Percentiles rank a stretch among this genome's conserved stretches.
phyloP scores from a whole-genome alignment of 108 stramenopile species.

The Cyclotella choctawhatcheeana region DNA sequence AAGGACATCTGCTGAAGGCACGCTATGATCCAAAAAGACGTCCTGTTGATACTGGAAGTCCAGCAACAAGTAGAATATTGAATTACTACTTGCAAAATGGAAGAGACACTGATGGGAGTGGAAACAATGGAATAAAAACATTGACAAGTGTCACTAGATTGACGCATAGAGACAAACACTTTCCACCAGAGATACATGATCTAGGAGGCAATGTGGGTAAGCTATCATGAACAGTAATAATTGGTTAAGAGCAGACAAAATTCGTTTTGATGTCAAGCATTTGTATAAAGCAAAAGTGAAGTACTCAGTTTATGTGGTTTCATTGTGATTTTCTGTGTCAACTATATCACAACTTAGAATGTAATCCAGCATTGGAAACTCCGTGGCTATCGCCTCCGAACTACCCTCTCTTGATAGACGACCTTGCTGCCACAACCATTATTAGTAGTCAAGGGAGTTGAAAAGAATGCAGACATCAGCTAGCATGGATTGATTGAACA shows the following conservation, averaged over 20 bases:
- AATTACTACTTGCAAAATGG: constrained; percentile 87
- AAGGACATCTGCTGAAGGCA: constrained; percentile 71
- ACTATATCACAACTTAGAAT: constrained; percentile 58
- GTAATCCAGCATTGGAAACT: constrained; percentile 65
- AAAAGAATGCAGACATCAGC: too few relatives aligned
- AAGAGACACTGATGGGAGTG: constrained; percentile 31
- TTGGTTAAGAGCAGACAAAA: too few relatives aligned
- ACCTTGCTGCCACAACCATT: too few relatives aligned
- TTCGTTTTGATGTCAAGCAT: too few relatives aligned
- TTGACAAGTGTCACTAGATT: constrained; percentile 60
- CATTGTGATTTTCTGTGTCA: constrained; percentile 30
- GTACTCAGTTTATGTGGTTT: too few relatives aligned
- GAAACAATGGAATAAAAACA: constrained; percentile 26
- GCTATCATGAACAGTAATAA: constrained; percentile 9
- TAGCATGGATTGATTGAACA: too few relatives aligned
- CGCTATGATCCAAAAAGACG: constrained; percentile 52
- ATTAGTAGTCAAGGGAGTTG: too few relatives aligned
- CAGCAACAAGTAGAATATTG: constrained; percentile 82
- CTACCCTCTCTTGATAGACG: constrained; percentile 49
- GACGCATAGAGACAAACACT: constrained; percentile 62
- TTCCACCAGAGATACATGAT: constrained; percentile 49
- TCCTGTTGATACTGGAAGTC: constrained; percentile 66
- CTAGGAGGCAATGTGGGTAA: constrained; percentile 53
- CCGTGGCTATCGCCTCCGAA: constrained; percentile 36
- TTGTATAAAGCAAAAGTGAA: too few relatives aligned